Evolutionary conservation across 2,329 filamentous ascomycete genomes (phyloP).

Genomic region (Corinectria fuckeliana): DNA sequence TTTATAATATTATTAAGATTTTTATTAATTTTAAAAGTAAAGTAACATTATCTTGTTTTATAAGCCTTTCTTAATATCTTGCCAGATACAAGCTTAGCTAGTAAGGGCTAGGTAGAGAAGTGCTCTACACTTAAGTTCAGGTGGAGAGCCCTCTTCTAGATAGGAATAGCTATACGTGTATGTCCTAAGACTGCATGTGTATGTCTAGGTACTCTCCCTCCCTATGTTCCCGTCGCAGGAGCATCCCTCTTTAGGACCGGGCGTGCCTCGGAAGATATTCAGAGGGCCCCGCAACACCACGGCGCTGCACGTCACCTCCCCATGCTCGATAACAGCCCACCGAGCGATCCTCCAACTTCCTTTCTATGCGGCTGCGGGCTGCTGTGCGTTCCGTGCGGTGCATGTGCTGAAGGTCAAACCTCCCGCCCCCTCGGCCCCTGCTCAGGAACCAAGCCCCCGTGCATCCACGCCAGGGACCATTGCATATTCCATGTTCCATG

Average conservation of each 20-base stretch:
- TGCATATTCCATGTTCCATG: conserved; percentile 4
- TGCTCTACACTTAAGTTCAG: no score
- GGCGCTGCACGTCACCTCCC: conserved; percentile 4
- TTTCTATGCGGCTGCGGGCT: conserved; percentile 17
- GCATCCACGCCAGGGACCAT: not conserved
- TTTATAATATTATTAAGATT: no score
- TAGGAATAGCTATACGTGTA: no score
- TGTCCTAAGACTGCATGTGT: no score
- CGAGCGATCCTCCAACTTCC: conserved; percentile 34
- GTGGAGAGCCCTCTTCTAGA: no score
- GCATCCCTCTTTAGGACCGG: not conserved
- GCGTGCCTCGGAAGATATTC: conserved; percentile 7
- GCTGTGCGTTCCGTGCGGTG: conserved; percentile 12
- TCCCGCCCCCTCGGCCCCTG: conserved; percentile 8
- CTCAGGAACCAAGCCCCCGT: conserved; percentile 5
- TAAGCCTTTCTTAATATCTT: no score
- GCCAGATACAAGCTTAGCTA: no score
- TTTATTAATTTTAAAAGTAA: no score
- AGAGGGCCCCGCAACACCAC: not conserved
- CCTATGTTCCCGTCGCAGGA: not conserved
- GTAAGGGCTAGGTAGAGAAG: no score
- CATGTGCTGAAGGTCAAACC: conserved; percentile 22
- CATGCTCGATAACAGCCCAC: conserved; percentile 27
- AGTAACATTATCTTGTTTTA: no score
- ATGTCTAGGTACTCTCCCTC: no score